Base-by-base conservation (phyloP, 2,329 filamentous ascomycete genomes). In the Clonostachys rosea region DNA sequence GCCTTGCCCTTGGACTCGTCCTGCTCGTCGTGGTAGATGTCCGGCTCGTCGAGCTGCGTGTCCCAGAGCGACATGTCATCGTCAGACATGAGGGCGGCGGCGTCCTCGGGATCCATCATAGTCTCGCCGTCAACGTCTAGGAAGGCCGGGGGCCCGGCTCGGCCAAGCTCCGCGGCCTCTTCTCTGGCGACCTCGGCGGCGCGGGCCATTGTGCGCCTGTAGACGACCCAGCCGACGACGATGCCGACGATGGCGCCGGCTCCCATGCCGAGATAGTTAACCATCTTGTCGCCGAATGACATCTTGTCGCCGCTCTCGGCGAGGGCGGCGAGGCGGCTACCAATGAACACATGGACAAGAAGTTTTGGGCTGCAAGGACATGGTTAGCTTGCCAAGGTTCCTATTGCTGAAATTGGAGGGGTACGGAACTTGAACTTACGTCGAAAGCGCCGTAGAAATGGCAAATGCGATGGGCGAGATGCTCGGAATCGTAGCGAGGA, bases 311-410 rank as follows among this genome's bases (percentile, higher is more conserved):
- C 87, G 48, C 82, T 79, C 57, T 95, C 88, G n/a, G 88, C 89
- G 34, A 99, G 81, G 45, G 85, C 75, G 41, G 89, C 90, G 14
- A 99, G 74, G 47, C 91, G 81, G 59, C 81, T 85, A 51, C 94
- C 94, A 58, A 99, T 90, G 69, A 96, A 99, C 56, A 95, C 83
- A 62, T 95, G 89, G 44, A 99, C 84, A 49, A 97, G 75, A 16
- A 99, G 75, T 61, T 97, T 99, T 7, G 94, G 94, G 13, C 77
- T 81, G 45, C 45, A 24, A n/a, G 24, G 6, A 17, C 36, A 39
- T n/a, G 36, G 36, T 39, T 39, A 39, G 36, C 36, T 39, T 39
- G 5, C 24, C 9, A 30, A 30, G 20, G 2, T 59, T 34, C 52
- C 50, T 24, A 30, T 39, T 39, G 11, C 36, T 3, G 3, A n/a